Base-by-base conservation (phyloP, 2,329 filamentous ascomycete genomes). In the Biscogniauxia marginata region DNA sequence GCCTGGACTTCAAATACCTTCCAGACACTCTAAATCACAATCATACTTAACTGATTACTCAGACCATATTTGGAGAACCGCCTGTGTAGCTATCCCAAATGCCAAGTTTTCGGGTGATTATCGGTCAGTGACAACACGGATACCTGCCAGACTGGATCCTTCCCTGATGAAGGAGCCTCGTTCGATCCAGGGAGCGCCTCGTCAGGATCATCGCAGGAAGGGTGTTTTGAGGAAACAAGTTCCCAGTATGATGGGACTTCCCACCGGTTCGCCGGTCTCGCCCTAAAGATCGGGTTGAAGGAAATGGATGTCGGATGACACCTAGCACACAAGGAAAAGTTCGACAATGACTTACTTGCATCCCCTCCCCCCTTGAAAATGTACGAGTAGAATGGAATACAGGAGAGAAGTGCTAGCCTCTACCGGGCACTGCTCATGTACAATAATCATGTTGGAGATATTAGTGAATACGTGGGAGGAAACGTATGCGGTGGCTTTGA, bases 111-210 rank as follows among this genome's bases (percentile, higher is more conserved):
- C 81, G 0, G 83, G 84, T 56, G 83, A 87, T 63, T 88, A 88
- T 73, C 79, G 81, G 56, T 74, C 79, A 25, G 78, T 85, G 13
- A 77, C 85, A 53, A 85, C 84, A 11, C 76, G 85, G 63, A 86
- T 90, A 39, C 95, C 95, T 4, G 86, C 90, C 7, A 93, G 90
- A 68, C 81, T 99, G 8, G 95, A 99, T 67, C 83, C 88, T 3
- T 84, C 86, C 13, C 78, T 97, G 48, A 96, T 98, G 91, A 91
- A 91, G 71, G 93, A 97, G 74, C 93, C 93, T 24, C 84, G 93
- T 56, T 86, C 90, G 60, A 93, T 96, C 43, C 91, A 96, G 71
- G 93, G 93, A 34, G 86, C 92, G n/a, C 92, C 92, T 21, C 77
- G 84, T 30, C 79, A 81, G 18, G 81, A 84, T 56, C 77, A 79